Percentiles rank a stretch among this genome's conserved stretches.
These are phyloP conservation scores for Lasiosphaeria miniovina DNA, from an alignment of 495 filamentous ascomycete species.

Conservation along the genomic window DNA sequence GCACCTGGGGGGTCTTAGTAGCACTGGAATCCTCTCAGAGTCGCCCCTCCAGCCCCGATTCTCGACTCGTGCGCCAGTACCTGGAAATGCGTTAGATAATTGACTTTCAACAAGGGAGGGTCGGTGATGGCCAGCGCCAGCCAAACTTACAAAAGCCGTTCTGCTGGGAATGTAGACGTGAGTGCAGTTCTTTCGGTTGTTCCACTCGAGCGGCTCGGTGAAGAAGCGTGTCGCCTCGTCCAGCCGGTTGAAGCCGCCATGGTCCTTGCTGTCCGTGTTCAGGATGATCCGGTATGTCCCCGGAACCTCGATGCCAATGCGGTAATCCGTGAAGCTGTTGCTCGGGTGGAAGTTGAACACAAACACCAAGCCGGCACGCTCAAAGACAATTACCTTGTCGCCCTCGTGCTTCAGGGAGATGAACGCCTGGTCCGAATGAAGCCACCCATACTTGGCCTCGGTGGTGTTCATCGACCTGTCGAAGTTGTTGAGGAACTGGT, in stretches of 20 bases:
- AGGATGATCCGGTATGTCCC: slow-evolving; percentile 89
- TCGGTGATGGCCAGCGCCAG: not conserved
- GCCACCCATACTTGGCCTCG: slow-evolving; percentile 90
- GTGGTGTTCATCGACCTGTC: slow-evolving; percentile 85
- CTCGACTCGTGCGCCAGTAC: slow-evolving; percentile 34
- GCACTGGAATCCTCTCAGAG: not conserved
- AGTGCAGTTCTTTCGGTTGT: slow-evolving; percentile 79
- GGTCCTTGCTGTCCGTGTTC: slow-evolving; percentile 71
- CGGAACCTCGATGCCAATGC: slow-evolving; percentile 77
- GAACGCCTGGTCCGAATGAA: slow-evolving; percentile 82
- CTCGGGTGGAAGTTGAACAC: slow-evolving; percentile 94
- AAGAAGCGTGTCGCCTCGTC: slow-evolving; percentile 80
- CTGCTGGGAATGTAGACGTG: slow-evolving; percentile 89
- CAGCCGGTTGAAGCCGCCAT: slow-evolving; percentile 77
- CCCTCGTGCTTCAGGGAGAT: slow-evolving; percentile 89
- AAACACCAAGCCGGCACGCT: slow-evolving; percentile 85
- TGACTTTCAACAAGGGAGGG: not conserved
- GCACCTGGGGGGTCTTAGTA: not conserved
- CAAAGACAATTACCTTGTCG: slow-evolving; percentile 96
- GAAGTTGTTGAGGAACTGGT: slow-evolving; percentile 91
- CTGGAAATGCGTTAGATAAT: slow-evolving; percentile 15
- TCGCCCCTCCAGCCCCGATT: slow-evolving; percentile 8
- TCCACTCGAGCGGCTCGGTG: slow-evolving; percentile 86
- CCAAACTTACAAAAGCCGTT: slow-evolving; percentile 72
- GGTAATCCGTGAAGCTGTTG: slow-evolving; percentile 87